Evolutionary conservation across 768 basidiomycete species (phyloP), one percentile per base, ranked within the genome.

Genomic region (Podaxis sp.): DNA sequence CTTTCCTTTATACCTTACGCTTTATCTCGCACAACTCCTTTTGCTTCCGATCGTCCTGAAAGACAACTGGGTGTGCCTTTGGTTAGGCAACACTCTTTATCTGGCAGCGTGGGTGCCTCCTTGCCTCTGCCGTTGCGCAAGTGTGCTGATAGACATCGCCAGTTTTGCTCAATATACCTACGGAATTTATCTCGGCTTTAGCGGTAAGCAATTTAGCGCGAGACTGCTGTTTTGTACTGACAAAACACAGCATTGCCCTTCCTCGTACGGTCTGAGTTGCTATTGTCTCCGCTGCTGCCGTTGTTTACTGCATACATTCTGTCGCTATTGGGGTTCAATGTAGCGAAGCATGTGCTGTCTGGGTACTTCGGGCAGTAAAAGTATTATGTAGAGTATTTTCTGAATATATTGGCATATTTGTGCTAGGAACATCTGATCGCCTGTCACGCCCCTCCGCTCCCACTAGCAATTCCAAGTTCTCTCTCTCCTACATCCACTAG

Each of bases 31-130:
- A 0, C 93, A 98, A 71, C 82, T 97, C 11, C 87, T 96, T 65
- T 82, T 99, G 11, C 84, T 93, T 1, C 90, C 93, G 2, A 82
- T 98, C 52, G 80, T 98, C 54, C 83, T 92, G 42, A 86, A 85
- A 69, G 87, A 87, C 68, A 93, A 91, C 68, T 98, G 96, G 96
- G 85, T 96, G n/a, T 96, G 94, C 71, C 81, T 98, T 42, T 90
- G 91, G 80, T 81, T 95, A 24, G 96, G 95, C 53, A 98, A 98
- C 66, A 96, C 95, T 1, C 77, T 96, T 9, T 96, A 95, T 73
- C 84, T 98, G 28, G 88, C 88, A 24, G 96, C 92, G 88, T 92
- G 77, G 66, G 85, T 80, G 19, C 33, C 39, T 62, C 28, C n/a
- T 51, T 52, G 51, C 60, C 24, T 46, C 48, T 12, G 15, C 17